These are phyloP conservation scores for Talaromyces thailandensis DNA, from an alignment of 495 filamentous ascomycete genomes.

Conservation along the genomic window DNA sequence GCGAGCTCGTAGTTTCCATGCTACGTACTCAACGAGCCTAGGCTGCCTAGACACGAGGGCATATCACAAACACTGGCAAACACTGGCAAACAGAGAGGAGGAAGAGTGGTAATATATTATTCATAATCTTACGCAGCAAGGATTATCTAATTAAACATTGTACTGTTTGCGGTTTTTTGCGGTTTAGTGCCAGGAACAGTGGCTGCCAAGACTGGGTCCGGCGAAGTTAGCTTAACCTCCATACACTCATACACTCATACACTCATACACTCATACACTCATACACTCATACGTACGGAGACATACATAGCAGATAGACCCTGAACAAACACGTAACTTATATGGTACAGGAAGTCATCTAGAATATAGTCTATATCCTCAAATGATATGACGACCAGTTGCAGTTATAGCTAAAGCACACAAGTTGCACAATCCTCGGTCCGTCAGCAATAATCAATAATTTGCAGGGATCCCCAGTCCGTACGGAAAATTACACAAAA, in stretches of 20 bases:
- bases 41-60: too few relatives aligned
- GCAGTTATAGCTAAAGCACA: neutral
- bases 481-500: neutral
- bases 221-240: neutral
- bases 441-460: neutral
- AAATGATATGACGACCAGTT: neutral
- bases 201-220: neutral
- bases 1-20: too few relatives aligned
- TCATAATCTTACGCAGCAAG: neutral
- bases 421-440: neutral
- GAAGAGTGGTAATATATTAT: neutral
- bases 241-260: neutral
- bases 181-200: slow-evolving; percentile 5
- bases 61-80: too few relatives aligned
- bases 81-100: neutral
- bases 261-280: neutral
- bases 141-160: slow-evolving; percentile 5
- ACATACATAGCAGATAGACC: neutral
- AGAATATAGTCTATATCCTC: too few relatives aligned
- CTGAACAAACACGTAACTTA: neutral
- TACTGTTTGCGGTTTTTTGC: neutral
- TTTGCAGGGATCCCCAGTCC: neutral
- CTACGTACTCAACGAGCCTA: neutral
- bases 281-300: neutral
- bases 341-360: too few relatives aligned